phyloP scores from a whole-genome alignment of 768 basidiomycete genomes.

The Lepiota venenata region DNA sequence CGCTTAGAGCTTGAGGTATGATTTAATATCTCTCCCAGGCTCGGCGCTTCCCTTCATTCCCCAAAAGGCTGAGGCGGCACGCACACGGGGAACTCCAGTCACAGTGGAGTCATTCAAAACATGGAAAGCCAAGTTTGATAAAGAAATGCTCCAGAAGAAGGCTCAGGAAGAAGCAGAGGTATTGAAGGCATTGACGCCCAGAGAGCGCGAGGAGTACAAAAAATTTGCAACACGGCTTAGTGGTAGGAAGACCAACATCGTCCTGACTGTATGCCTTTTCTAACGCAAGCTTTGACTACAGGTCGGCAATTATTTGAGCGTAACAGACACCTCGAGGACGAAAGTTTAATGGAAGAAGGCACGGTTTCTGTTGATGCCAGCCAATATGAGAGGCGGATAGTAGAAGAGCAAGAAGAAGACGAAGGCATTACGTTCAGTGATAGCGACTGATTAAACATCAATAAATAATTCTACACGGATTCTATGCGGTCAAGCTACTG shows the following conservation, averaged over 20 bases:
- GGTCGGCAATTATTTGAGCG: constrained; percentile 93
- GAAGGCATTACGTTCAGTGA: constrained; percentile 79
- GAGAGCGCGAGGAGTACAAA: constrained; percentile 85
- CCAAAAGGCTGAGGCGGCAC: constrained; percentile 77
- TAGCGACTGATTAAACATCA: constrained; percentile 59
- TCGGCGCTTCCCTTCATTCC: neutral
- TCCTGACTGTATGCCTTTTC: neutral
- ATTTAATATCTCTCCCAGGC: constrained; percentile 8
- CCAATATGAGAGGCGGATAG: constrained; percentile 74
- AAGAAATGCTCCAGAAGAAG: constrained; percentile 56
- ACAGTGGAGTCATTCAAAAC: constrained; percentile 74
- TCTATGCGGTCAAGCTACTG: constrained; percentile 7
- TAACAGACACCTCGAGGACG: constrained; percentile 77
- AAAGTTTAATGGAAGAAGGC: constrained; percentile 79
- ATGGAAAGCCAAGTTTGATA: constrained; percentile 84
- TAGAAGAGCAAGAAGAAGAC: constrained; percentile 59
- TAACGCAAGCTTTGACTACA: constrained; percentile 26
- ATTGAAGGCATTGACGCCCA: constrained; percentile 64
- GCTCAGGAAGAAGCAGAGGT: constrained; percentile 72
- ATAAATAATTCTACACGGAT: constrained; percentile 3
- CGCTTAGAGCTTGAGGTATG: constrained; percentile 71
- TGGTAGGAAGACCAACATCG: constrained; percentile 44
- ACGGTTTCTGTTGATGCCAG: constrained; percentile 84
- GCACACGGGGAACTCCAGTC: constrained; percentile 90
- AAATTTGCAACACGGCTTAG: constrained; percentile 55